Evolutionary conservation across 2,329 filamentous ascomycete genomes (phyloP).

Genomic region (Exophiala bonariae): DNA sequence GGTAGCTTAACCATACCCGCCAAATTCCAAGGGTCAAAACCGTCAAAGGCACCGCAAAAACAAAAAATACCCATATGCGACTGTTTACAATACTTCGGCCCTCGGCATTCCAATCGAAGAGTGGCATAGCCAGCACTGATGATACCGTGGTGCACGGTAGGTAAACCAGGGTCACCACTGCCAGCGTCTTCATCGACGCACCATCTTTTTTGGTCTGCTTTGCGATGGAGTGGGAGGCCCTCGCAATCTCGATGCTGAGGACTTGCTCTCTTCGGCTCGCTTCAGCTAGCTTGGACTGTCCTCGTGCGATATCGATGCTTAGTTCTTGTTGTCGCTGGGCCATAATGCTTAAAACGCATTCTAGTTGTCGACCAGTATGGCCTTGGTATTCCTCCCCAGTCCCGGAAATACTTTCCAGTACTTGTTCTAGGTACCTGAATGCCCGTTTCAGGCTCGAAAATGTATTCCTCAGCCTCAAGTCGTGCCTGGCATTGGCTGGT

Average conservation of each 20-base stretch:
- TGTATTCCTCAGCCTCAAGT: background rate
- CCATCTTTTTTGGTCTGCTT: slow-evolving; percentile 31
- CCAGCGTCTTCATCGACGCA: slow-evolving; percentile 39
- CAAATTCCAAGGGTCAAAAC: background rate
- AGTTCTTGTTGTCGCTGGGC: slow-evolving; percentile 2
- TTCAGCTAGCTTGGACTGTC: background rate
- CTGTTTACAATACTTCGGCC: background rate
- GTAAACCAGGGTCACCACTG: slow-evolving; percentile 41
- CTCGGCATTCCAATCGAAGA: slow-evolving; percentile 5
- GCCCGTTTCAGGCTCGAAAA: background rate
- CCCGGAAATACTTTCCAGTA: background rate
- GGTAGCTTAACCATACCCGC: background rate
- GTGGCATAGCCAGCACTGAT: slow-evolving; percentile 9
- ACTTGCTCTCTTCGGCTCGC: slow-evolving; percentile 25
- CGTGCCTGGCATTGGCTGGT: background rate
- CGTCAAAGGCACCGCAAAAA: slow-evolving; percentile 20
- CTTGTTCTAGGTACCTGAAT: background rate
- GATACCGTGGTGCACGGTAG: slow-evolving; percentile 43
- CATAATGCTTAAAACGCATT: slow-evolving; percentile 1
- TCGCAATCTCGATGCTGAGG: slow-evolving; percentile 25
- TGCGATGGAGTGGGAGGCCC: slow-evolving; percentile 21
- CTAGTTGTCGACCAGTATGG: background rate
- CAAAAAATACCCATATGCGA: slow-evolving; percentile 20
- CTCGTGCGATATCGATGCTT: slow-evolving; percentile 2
- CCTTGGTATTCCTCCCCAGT: background rate